phyloP scores from a whole-genome alignment of 305 asterid genomes.

The Solanum hybrid region DNA sequence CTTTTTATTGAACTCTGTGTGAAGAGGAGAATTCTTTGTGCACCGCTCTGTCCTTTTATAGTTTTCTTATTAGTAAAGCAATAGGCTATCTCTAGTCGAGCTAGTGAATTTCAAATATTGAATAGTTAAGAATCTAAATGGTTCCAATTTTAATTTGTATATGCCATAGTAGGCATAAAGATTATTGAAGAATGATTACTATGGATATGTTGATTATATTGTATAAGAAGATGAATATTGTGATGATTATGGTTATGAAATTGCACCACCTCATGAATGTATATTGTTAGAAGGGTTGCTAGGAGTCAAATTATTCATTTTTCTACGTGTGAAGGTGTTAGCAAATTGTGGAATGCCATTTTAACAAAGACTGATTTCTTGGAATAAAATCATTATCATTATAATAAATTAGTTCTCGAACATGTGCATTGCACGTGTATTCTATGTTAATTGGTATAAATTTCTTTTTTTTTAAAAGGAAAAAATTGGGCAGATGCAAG shows the following conservation, averaged over 20 bases:
- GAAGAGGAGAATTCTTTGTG: not conserved
- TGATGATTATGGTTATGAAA: not conserved
- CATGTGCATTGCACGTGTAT: too few species aligned
- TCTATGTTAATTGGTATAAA: too few species aligned
- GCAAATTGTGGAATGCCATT: constrained; percentile 16
- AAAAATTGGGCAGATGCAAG: too few species aligned
- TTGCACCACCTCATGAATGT: constrained; percentile 13
- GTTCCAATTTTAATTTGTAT: not conserved
- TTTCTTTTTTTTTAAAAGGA: too few species aligned
- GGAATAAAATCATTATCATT: not conserved
- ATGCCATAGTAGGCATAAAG: not conserved
- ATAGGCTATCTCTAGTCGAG: not conserved
- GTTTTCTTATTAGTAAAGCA: not conserved
- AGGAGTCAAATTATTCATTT: constrained; percentile 9
- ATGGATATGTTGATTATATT: not conserved
- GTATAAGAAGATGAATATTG: not conserved
- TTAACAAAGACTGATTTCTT: constrained; percentile 14
- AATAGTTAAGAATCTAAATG: not conserved
- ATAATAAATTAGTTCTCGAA: too few species aligned
- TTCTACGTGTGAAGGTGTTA: constrained; percentile 24
- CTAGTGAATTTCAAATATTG: not conserved
- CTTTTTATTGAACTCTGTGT: not conserved
- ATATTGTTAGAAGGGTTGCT: constrained; percentile 16
- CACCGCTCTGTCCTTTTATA: not conserved
- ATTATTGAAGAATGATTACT: not conserved